Evolutionary conservation across 148 eudicot species (phyloP), one percentile per base, ranked within the genome.

Genomic region (Chenopodium suecicum): DNA sequence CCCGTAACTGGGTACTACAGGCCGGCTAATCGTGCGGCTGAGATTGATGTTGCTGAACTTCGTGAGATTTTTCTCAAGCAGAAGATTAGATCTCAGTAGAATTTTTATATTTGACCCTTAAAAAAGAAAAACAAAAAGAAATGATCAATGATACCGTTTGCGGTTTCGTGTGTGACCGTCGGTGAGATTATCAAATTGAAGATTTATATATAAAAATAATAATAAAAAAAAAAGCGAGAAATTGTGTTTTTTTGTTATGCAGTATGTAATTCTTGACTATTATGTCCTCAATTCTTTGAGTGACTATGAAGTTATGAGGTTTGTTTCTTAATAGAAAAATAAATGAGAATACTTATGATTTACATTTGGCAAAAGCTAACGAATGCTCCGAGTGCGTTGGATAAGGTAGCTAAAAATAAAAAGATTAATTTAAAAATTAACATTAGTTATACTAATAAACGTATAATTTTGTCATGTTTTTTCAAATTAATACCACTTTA

Each of bases 1-100:
- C 98, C 98, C 2, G 90, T 85, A 9, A 94, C 98, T 25, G 98
- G 98, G 0, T 94, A 86, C 79, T 94, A 92, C 87, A 80, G 89
- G 46, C 98, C 98, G 19, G 97, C 91, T 60, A 88, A 87, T 68
- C 87, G 84, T 7, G 60, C 78, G 0, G 78, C 90, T 7, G 90
- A 88, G 47, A 75, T 94, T 73, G 93, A 92, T 70, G 97, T 86
- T 12, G 92, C 89, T 1, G 93, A 91, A 82, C 88, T 94, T 4
- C 88, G 94, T 9, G 88, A 86, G 77, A 67, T 90, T 77, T 82
- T 90, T 65, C 83, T 92, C 47, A 93, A 91, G 80, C 88, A 88
- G 77, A 88, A 89, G 79, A 76, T 75, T 60, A 81, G 75, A 14
- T 73, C 86, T 7, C 88, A 83, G 47, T 83, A 77, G 71, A 62